Base-by-base conservation (phyloP, 176 grass and related monocot species). In the Pontederia paniculata region DNA sequence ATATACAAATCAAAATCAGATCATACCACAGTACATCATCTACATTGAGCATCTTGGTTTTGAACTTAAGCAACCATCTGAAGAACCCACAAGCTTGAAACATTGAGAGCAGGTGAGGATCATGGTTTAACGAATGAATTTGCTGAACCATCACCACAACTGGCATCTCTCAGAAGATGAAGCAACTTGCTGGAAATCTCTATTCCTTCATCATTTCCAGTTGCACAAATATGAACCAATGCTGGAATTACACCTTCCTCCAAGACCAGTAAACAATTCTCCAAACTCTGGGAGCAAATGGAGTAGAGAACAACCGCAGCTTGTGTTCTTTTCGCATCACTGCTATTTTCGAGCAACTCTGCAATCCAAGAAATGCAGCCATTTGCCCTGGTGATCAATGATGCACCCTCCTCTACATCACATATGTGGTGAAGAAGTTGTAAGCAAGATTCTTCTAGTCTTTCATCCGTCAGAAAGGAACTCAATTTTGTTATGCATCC, bases 171-270 rank as follows among this genome's bases (percentile, higher is more conserved):
- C 17, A 98, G 76, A 80, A 85, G 83, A 68, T 59, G 71, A 54
- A 98, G 86, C 54, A 98, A 74, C 69, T 77, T 88, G 22, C 57
- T 50, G 7, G 94, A 76, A 23, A 62, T 80, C 45, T 13, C 72
- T 60, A 80, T 88, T 1, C 72, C 80, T 58, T 88, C 76, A 52
- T 71, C 71, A 48, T 59, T 80, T 48, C 94, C 94, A 63, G 91
- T 98, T 48, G 93, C 77, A 0, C 80, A 85, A 53, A 88, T 66
- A 18, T 91, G 75, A 31, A 98, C 87, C 23, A 98, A 74, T 57
- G 87, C 80, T 28, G 94, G 94, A 70, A 98, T 93, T 14, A 98
- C 80, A 23, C 87, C 94, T 71, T 98, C 87, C 63, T 84, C 86
- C 83, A 91, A 79, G 15, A 88, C 77, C 62, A 88, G 74, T 48